A percentile compares a stretch with the other conserved stretches of the same genome.
Conservation (phyloP, 805 yeast genomes). For the Barnettozyma sucrosica region DNA sequence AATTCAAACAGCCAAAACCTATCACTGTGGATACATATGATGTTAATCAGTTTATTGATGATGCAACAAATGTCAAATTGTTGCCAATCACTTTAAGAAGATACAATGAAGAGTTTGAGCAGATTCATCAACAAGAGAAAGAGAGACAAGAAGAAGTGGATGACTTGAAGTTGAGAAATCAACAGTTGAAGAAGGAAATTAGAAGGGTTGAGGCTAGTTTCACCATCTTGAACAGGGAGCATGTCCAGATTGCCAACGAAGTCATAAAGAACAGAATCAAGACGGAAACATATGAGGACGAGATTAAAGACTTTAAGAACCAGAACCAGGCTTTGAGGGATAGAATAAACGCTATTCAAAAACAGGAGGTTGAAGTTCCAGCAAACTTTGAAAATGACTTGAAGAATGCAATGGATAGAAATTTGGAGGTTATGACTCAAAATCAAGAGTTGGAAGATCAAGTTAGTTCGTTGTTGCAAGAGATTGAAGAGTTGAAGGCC, state of each 20-base stretch:
- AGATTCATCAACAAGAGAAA: slow-evolving; percentile 69
- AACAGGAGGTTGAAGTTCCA: slow-evolving; percentile 33
- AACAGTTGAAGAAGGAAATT: slow-evolving; percentile 65
- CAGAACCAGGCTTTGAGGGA: slow-evolving; percentile 43
- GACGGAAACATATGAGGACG: slow-evolving; percentile 71
- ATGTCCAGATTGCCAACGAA: slow-evolving; percentile 79
- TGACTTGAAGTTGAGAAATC: slow-evolving; percentile 61
- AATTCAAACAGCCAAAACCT: slow-evolving; percentile 10
- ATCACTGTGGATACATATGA: slow-evolving; percentile 39
- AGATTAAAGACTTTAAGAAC: slow-evolving; percentile 52
- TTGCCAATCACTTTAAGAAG: slow-evolving; percentile 67
- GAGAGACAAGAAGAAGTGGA: slow-evolving; percentile 61
- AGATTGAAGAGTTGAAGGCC: slow-evolving; percentile 32
- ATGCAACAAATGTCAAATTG: slow-evolving; percentile 69
- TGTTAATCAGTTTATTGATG: slow-evolving; percentile 69
- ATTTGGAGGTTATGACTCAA: slow-evolving; percentile 59
- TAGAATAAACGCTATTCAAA: slow-evolving; percentile 26
- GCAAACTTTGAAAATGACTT: slow-evolving; percentile 44
- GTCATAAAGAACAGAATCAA: slow-evolving; percentile 75
- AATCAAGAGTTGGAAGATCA: slow-evolving; percentile 53
- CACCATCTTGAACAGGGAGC: slow-evolving; percentile 70
- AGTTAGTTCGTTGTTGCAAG: slow-evolving; percentile 37
- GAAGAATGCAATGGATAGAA: slow-evolving; percentile 53
- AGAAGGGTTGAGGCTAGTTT: slow-evolving; percentile 66
- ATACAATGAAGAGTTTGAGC: slow-evolving; percentile 69